Conservation (phyloP, 768 basidiomycete genomes). For the Cystofilobasidium bisporidii region DNA sequence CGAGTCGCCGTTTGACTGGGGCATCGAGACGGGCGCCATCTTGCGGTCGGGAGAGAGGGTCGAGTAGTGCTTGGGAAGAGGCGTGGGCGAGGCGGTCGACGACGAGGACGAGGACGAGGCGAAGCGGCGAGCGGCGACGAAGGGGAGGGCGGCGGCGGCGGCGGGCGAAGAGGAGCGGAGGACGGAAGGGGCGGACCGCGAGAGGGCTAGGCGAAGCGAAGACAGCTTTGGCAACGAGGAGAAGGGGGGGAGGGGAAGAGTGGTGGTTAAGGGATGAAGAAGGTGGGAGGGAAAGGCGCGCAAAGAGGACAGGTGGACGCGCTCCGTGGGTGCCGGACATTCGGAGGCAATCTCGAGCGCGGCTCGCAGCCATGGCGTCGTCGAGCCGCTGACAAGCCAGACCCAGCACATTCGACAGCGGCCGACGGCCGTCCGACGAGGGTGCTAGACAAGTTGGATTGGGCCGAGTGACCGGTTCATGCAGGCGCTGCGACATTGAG, state of each 20-base stretch:
- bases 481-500: too few species aligned
- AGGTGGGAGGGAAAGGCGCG: too few species aligned
- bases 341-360: too few species aligned
- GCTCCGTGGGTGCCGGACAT: too few species aligned
- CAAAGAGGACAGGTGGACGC: too few species aligned
- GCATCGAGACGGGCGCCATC: conserved; percentile 32
- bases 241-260: neutral
- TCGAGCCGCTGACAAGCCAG: too few species aligned
- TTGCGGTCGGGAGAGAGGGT: conserved; percentile 16
- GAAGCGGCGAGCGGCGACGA: neutral
- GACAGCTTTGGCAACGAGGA: conserved; percentile 6
- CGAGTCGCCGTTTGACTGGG: conserved; percentile 30
- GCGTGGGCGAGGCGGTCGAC: neutral
- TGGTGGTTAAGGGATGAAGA: neutral
- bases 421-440: too few species aligned
- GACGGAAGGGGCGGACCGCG: neutral
- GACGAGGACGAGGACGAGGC: neutral
- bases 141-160: neutral
- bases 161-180: neutral
- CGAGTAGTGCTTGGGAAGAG: conserved; percentile 11
- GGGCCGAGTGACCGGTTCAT: too few species aligned
- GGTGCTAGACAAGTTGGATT: too few species aligned
- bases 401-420: too few species aligned
- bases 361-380: too few species aligned
- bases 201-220: conserved; percentile 9